phyloP scores from a whole-genome alignment of 2,329 filamentous ascomycete species.

The Aspergillus jensenii region DNA sequence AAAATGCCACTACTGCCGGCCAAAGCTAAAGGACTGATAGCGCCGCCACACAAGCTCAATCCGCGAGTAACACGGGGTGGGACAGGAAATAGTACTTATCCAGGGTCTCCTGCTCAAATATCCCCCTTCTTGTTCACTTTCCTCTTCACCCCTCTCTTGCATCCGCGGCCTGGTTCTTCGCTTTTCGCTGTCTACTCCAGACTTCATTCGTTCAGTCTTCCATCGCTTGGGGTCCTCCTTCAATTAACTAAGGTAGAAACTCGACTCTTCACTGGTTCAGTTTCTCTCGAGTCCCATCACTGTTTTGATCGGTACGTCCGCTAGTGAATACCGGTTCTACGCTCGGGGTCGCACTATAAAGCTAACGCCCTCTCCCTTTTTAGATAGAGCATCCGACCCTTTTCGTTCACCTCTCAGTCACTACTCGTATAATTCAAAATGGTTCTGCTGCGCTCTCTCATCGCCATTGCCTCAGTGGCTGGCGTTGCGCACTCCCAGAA shows the following conservation, averaged over 20 bases:
- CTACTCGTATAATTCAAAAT: conserved; percentile 19
- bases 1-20: conserved; percentile 1
- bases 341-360: neutral
- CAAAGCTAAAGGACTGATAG: conserved; percentile 21
- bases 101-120: conserved; percentile 9
- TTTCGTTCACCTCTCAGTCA: neutral
- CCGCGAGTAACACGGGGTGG: conserved; percentile 17
- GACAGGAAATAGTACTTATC: conserved; percentile 18
- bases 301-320: neutral
- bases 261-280: too few relatives aligned
- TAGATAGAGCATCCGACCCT: neutral
- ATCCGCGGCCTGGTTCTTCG: neutral
- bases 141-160: neutral
- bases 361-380: neutral
- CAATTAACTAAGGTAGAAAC: neutral
- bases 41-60: conserved; percentile 21
- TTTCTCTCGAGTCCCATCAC: neutral
- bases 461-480: conserved; percentile 32
- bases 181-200: conserved; percentile 2
- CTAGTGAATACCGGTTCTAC: neutral
- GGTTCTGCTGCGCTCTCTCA: conserved; percentile 28
- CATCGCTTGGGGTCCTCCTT: neutral
- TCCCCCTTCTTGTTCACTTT: conserved; percentile 1
- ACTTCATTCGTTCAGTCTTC: conserved; percentile 3
- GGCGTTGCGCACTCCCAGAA: conserved; percentile 35